Conservation (phyloP, 2,329 filamentous ascomycete genomes). For the Knufia fluminis region DNA sequence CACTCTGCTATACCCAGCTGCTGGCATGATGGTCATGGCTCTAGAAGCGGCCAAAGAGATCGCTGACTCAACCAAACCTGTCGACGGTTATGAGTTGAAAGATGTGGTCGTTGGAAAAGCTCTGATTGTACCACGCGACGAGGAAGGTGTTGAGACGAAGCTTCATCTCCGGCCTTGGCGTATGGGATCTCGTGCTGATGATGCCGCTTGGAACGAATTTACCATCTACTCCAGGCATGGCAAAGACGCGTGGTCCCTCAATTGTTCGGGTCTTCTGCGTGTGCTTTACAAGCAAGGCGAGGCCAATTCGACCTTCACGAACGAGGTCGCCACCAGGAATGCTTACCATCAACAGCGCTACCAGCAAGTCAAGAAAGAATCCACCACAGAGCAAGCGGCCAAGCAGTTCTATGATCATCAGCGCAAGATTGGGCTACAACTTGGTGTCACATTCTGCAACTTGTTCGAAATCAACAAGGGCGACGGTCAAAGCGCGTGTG, state of each 20-base stretch:
- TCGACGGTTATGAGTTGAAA: slow-evolving; percentile 11
- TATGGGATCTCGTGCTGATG: not conserved
- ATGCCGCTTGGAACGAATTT: not conserved
- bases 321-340: not conserved
- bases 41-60: slow-evolving; percentile 23
- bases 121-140: slow-evolving; percentile 10
- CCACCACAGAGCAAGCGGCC: no score
- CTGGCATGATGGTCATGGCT: slow-evolving; percentile 26
- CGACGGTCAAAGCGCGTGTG: slow-evolving; percentile 15
- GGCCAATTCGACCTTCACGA: not conserved
- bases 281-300: not conserved
- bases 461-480: slow-evolving; percentile 15
- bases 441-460: slow-evolving; percentile 22
- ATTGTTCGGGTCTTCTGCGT: not conserved
- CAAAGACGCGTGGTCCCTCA: not conserved
- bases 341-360: no score
- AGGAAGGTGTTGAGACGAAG: slow-evolving; percentile 15
- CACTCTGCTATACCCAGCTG: slow-evolving; percentile 24
- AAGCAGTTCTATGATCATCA: no score
- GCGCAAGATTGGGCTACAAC: not conserved
- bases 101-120: slow-evolving; percentile 13
- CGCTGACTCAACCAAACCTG: not conserved
- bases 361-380: no score
- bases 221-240: not conserved
- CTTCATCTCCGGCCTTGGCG: slow-evolving; percentile 10